These are phyloP conservation scores for Phytophthora boehmeriae DNA, from an alignment of 352 stramenopile species.

Conservation along the genomic window DNA sequence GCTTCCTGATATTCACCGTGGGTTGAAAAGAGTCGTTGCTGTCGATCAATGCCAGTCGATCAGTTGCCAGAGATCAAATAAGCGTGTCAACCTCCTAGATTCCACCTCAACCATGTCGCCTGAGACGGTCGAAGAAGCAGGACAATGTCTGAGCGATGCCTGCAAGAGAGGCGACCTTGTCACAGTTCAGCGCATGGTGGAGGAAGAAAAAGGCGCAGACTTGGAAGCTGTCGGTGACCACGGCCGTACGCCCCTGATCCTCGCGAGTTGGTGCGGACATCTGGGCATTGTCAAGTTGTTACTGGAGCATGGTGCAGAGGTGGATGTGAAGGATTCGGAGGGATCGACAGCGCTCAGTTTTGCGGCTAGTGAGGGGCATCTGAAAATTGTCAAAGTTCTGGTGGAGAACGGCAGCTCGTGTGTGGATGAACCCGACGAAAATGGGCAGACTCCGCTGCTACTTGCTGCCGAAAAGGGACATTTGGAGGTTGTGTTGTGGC, in stretches of 20 bases:
- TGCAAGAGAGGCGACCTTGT: too few relatives aligned
- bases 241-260: conserved; percentile 1
- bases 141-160: too few relatives aligned
- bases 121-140: too few relatives aligned
- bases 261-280: background rate
- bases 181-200: too few relatives aligned
- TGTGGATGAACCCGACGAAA: background rate
- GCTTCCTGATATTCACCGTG: too few relatives aligned
- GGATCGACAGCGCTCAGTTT: background rate
- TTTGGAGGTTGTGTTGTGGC: background rate
- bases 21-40: too few relatives aligned
- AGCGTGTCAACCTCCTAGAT: too few relatives aligned
- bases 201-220: conserved; percentile 2
- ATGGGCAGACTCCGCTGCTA: background rate
- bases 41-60: too few relatives aligned
- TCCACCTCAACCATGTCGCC: too few relatives aligned
- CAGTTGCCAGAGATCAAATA: too few relatives aligned
- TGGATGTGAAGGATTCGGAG: background rate
- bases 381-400: background rate
- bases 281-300: background rate
- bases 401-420: background rate
- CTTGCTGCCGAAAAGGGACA: background rate
- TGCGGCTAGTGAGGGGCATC: background rate
- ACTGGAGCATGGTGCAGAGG: background rate
- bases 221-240: background rate